Base-by-base conservation (phyloP, 2,329 filamentous ascomycete species). In the Ophiostoma himal-ulmi region DNA sequence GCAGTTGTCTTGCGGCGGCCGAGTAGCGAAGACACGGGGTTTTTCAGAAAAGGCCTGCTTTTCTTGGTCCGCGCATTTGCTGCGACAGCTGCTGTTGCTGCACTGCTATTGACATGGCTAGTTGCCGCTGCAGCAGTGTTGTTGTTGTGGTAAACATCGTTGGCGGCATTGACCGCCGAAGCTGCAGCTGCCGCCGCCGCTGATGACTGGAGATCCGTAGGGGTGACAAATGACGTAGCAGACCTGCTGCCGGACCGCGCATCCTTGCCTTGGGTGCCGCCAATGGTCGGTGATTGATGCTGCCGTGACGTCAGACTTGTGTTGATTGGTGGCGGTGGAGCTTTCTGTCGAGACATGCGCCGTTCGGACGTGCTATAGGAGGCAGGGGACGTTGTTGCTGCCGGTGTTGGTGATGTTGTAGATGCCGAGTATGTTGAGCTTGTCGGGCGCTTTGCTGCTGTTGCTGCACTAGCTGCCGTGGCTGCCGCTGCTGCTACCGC, bases 11-110 rank as follows among this genome's bases (percentile, higher is more conserved):
- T 87, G 69, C 86, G 82, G 71, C 87, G 82, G 80, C 84, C 80
- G 68, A 89, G 80, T 30, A 89, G 77, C 0, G 84, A 85, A 1
- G 87, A 86, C 81, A 88, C 85, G 60, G 85, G 83, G 70, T 87
- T 87, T 75, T 86, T 87, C 30, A 88, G 78, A 69, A 88, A 88
- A 0, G 86, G 85, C 52, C 87, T 77, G 1, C 84, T 80, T 73
- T 86, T 87, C 73, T 82, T 85, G 37, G 80, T 79, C 74, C 83
- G 85, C 0, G 80, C 78, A 7, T 78, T 77, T 67, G 86, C 84
- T 7, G 70, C 34, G 80, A 75, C 69, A 3, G 44, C 85, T 82
- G 68, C 78, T 79, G 26, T 77, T 74, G 67, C 81, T 74, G 67
- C 81, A 13, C 60, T 71, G 66, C 67, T 64, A 67, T 11, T 60